phyloP scores from a whole-genome alignment of 257 asterid genomes.

The Echites panduratus region DNA sequence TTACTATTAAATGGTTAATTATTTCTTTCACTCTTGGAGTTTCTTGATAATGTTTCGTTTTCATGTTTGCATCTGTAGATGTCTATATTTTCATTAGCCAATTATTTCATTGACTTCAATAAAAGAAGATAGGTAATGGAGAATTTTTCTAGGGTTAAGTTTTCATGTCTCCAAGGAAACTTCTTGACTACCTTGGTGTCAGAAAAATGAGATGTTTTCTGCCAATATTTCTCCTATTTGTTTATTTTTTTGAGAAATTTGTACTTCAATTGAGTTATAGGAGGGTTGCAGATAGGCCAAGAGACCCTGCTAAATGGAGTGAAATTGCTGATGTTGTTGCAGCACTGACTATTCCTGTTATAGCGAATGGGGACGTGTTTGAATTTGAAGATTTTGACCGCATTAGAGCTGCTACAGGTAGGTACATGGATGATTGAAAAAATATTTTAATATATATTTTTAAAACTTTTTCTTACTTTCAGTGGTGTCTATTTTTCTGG shows the following conservation, averaged over 20 bases:
- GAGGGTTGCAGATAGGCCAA: slow-evolving; percentile 91
- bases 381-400: slow-evolving; percentile 78
- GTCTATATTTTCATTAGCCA: neutral
- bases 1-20: neutral
- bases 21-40: neutral
- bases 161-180: neutral
- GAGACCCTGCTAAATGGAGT: slow-evolving; percentile 94
- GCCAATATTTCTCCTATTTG: neutral
- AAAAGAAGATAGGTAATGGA: neutral
- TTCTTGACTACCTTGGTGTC: neutral
- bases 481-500: neutral
- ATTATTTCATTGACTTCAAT: neutral
- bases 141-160: neutral
- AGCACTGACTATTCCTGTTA: slow-evolving; percentile 85
- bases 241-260: neutral
- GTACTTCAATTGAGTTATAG: slow-evolving; percentile 28
- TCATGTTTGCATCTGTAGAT: neutral
- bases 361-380: slow-evolving; percentile 92
- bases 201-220: neutral
- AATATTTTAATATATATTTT: neutral
- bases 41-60: neutral
- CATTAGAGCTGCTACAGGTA: slow-evolving; percentile 75
- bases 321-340: slow-evolving; percentile 87
- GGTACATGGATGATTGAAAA: slow-evolving; percentile 1
- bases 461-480: neutral